Evolutionary conservation across 148 eudicot genomes (phyloP).

Genomic region (Rheum nobile): DNA sequence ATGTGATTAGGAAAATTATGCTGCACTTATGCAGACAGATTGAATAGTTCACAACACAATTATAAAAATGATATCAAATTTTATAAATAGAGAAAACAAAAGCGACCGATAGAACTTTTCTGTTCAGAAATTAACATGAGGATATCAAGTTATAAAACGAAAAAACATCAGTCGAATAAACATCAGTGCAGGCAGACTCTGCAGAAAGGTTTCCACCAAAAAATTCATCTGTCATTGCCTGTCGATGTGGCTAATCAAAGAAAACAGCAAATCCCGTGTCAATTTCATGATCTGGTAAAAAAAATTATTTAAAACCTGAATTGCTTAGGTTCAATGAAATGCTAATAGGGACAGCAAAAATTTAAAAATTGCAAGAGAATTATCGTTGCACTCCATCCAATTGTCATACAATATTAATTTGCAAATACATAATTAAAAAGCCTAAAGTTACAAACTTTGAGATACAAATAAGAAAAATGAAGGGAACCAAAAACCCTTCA

Average conservation of each 20-base stretch:
- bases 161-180: background rate
- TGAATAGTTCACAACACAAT: background rate
- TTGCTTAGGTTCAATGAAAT: background rate
- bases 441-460: background rate
- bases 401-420: background rate
- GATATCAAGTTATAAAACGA: background rate
- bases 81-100: background rate
- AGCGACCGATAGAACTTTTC: background rate
- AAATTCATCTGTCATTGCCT: too few relatives aligned
- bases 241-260: background rate
- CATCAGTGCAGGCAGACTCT: background rate
- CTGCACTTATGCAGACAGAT: background rate
- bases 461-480: background rate
- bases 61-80: background rate
- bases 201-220: too few relatives aligned
- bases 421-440: background rate
- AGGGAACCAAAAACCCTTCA: background rate
- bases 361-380: background rate
- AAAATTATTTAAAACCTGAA: background rate
- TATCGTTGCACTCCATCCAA: background rate
- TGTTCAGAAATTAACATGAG: background rate
- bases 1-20: background rate
- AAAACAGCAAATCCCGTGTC: background rate
- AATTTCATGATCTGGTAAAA: background rate
- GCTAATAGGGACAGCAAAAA: background rate